Base-by-base conservation (phyloP, 2,329 filamentous ascomycete species). In the Xylariales sp. region DNA sequence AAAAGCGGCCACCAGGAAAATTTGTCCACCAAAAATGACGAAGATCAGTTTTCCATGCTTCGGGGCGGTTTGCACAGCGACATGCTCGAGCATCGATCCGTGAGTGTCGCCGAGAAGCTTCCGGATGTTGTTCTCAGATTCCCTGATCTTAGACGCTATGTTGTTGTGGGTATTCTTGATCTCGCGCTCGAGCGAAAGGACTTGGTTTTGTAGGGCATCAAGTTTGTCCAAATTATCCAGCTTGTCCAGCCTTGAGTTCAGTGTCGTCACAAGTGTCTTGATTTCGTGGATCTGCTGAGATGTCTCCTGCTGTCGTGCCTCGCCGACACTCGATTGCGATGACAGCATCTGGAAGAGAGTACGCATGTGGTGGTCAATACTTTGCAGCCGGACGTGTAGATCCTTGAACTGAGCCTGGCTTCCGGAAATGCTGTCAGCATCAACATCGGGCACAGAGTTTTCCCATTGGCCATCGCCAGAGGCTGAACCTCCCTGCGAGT, bases 351-450 rank as follows among this genome's bases (percentile, higher is more conserved):
- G 72, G 60, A 78, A 80, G 40, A 88, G 68, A 48, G 72, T 74
- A 15, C 72, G 70, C 29, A 88, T 65, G 52, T 85, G 81, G 61
- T 88, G 81, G 59, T 79, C 80, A 41, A 88, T 70, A 49, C 69
- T 72, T 60, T 90, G 88, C 14, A 97, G 68, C 21, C 89, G 85
- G 66, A 85, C 85, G 68, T 95, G 85, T 12, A 97, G 73, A 57
- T 96, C 90, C 23, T 75, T 73, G 56, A 96, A 91, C 60, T 95
- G 88, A 11, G 66, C 64, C 49, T 65, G 64, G 46, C 72, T 73
- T 30, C 64, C 69, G 16, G 65, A 61, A 53, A 74, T 72, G 21
- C 56, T 52, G 32, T 73, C 66, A 35, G 76, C 60, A 23, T 64
- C 55, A 40, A 65, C 48, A 50, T 81, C 75, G 30, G 69, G 65